Evolutionary conservation across 257 asterid genomes (phyloP).

Genomic region (Ajuga chamaepitys): DNA sequence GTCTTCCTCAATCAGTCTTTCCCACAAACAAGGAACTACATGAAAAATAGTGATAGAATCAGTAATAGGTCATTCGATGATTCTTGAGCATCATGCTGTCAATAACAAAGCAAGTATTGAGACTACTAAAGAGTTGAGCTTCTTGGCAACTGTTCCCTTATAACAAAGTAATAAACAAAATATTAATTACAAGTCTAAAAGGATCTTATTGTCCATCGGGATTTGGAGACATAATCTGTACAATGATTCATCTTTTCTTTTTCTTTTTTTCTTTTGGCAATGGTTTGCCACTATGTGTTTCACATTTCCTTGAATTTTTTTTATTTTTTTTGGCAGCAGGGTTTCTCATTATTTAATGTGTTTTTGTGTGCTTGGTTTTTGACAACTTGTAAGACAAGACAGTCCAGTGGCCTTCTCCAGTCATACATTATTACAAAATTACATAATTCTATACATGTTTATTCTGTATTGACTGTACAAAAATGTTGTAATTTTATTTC

Average conservation of each 20-base stretch:
- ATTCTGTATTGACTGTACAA: background rate
- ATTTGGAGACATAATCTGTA: background rate
- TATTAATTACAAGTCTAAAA: background rate
- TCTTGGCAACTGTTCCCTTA: background rate
- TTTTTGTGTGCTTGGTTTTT: background rate
- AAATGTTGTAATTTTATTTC: background rate
- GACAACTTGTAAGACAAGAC: background rate
- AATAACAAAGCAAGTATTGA: background rate
- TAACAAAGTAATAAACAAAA: background rate
- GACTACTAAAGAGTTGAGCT: conserved; percentile 2
- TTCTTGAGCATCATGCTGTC: background rate
- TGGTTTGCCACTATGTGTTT: background rate
- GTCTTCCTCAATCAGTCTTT: conserved; percentile 6
- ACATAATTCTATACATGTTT: background rate
- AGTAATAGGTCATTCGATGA: background rate
- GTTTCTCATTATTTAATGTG: background rate
- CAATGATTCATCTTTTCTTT: background rate
- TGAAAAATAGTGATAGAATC: conserved; percentile 5
- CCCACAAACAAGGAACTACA: conserved; percentile 1
- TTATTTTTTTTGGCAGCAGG: too few relatives aligned
- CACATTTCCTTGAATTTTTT: background rate
- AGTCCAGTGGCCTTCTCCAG: background rate
- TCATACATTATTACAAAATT: background rate
- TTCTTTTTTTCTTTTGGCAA: background rate
- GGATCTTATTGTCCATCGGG: background rate